Base-by-base conservation (phyloP, 148 eudicot species). In the Drosera capensis region DNA sequence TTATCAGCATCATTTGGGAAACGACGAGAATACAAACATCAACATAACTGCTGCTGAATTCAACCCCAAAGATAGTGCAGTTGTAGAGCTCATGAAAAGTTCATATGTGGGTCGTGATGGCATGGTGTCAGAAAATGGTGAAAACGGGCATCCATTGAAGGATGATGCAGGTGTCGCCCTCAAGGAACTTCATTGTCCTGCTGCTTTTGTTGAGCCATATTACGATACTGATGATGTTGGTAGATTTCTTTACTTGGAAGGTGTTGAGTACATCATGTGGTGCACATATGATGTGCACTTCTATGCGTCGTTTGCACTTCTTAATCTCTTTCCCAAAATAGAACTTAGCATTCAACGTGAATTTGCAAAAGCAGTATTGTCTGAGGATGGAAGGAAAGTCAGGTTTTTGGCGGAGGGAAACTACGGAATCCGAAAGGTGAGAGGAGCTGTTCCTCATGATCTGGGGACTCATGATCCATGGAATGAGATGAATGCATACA, bases 401-500 rank as follows among this genome's bases (percentile, higher is more conserved):
- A 75, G 71, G 54, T 92, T 75, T 65, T 65, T 92, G 36, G 94
- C 99, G 0, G 88, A 85, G 61, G 99, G 99, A 24, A 85, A 78
- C 28, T 64, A 73, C 52, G 99, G 99, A 52, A 80, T 85, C 36
- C 99, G 95, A 14, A 92, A 92, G 65, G 88, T 66, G 12, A 79
- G 69, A 59, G 99, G 99, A 48, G 99, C 99, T 29, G 68, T 81
- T 37, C 99, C 99, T 51, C 99, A 92, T 73, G 99, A 92, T 67
- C 65, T 92, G 55, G 99, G 99, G 52, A 81, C 78, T 40, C 99
- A 92, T 46, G 99, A 92, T 56, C 99, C 99, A 20, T 92, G 99
- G 99, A 82, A 85, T 45, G 99, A 92, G 62, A 85, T 92, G 99
- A 92, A 92, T 62, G 99, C 99, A 7, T 92, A 92, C 56, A 92